Evolutionary conservation across 768 basidiomycete species (phyloP), one percentile per base, ranked within the genome.

Genomic region (Russula ochroleuca): DNA sequence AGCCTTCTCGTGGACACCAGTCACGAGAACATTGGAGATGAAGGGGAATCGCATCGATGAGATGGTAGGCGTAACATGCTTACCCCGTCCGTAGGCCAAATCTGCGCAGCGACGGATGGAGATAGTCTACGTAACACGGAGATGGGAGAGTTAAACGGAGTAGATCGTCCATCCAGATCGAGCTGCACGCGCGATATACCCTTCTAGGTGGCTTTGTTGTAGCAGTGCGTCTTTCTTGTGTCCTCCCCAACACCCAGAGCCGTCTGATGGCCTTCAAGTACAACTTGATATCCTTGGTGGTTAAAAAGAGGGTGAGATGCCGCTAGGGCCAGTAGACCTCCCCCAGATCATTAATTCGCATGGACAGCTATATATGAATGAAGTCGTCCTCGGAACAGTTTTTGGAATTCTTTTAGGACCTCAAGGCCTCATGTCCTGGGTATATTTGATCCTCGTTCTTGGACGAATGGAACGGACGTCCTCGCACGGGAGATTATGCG

Each of bases 401-500:
- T 86, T 86, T 62, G 82, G 83, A 5, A 5, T 85, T 50, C 64
- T 84, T 53, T 81, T 89, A 58, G 90, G 93, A 3, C 94, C 92
- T 6, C 79, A 58, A 90, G 93, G 2, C 94, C 92, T 6, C 79
- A 92, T 63, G 83, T 79, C 53, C 83, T 85, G 33, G 80, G 82
- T 40, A 75, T 88, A 10, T 91, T 95, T 73, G 77, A 93, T 68
- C 94, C 94, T 7, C 80, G 88, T 4, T 78, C 79, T 3, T 97
- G 94, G 94, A 82, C 81, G 11, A 41, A 23, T 14, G 70, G 78
- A 40, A 75, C 75, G 43, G 79, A 83, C 70, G 73, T 77, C 4
- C 83, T 99, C 62, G 98, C 95, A 1, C 80, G 92, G 21, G 94
- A 96, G 74, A 76, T 96, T 19, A 94, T 87, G 77, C 82, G 94